A percentile compares a stretch with the other conserved stretches of the same genome.
phyloP scores from a whole-genome alignment of 768 basidiomycete genomes.

The Cubamyces sp. region DNA sequence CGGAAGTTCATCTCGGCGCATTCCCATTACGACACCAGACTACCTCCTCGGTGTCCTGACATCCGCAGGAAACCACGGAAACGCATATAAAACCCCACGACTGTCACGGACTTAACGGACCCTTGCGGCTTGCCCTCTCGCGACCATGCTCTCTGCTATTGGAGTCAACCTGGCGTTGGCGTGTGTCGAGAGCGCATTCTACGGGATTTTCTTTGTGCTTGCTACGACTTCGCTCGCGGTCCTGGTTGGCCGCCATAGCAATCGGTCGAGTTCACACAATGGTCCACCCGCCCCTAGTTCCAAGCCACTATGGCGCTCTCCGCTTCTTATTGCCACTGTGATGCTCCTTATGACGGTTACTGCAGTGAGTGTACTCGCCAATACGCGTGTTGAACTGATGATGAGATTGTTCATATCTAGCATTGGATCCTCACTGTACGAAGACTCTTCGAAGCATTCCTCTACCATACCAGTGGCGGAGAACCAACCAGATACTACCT shows the following conservation, averaged over 20 bases:
- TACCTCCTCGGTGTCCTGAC: not conserved
- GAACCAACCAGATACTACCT: not conserved
- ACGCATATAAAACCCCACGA: not conserved
- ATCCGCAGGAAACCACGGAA: not conserved
- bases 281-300: not conserved
- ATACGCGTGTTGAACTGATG: not conserved
- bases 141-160: constrained; percentile 9
- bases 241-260: constrained; percentile 9
- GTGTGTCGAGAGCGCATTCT: constrained; percentile 9
- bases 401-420: not conserved
- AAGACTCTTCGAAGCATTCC: constrained; percentile 14
- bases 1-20: not conserved
- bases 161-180: constrained; percentile 13
- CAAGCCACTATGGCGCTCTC: not conserved
- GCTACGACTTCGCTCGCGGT: constrained; percentile 15
- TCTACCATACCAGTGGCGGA: not conserved
- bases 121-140: not conserved
- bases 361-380: not conserved
- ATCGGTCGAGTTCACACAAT: not conserved
- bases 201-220: constrained; percentile 14
- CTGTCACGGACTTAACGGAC: not conserved
- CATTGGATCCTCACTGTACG: constrained; percentile 19
- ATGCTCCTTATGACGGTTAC: constrained; percentile 4
- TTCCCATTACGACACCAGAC: not conserved
- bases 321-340: not conserved